Evolutionary conservation across 331 rosid genomes (phyloP).

Genomic region (Acacia pycnantha): DNA sequence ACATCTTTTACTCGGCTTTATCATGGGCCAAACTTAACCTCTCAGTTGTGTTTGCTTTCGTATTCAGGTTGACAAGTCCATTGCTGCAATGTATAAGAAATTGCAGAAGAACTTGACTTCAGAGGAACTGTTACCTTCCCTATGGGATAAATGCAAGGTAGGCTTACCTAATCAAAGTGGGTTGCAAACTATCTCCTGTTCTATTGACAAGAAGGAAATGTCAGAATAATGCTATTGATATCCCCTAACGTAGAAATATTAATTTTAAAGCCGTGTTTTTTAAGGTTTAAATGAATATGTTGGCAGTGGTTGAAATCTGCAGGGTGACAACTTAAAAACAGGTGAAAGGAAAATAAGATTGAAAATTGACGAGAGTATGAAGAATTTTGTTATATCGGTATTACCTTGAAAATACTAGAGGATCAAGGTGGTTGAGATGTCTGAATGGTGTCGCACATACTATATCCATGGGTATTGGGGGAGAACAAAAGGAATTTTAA

Average conservation of each 20-base stretch:
- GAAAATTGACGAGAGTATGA: background rate
- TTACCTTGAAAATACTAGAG: background rate
- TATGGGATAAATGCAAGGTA: slow-evolving; percentile 99
- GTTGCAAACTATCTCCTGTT: slow-evolving; percentile 7
- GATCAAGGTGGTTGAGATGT: background rate
- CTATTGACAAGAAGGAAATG: background rate
- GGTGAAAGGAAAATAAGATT: background rate
- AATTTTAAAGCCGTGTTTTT: background rate
- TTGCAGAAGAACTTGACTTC: slow-evolving; percentile 95
- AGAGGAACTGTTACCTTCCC: slow-evolving; percentile 89
- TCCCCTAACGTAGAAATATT: background rate
- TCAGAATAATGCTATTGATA: background rate
- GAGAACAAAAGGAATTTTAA: background rate
- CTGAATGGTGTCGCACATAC: background rate
- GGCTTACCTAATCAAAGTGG: slow-evolving; percentile 15
- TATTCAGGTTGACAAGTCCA: slow-evolving; percentile 82
- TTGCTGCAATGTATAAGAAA: slow-evolving; percentile 81
- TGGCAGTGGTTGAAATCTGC: slow-evolving; percentile 2
- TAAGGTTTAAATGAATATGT: slow-evolving; percentile 11
- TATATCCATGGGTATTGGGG: background rate
- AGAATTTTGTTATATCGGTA: background rate
- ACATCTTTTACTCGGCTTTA: slow-evolving; percentile 16
- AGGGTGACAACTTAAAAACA: background rate
- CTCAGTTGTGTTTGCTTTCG: slow-evolving; percentile 25
- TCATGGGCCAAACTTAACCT: slow-evolving; percentile 1